phyloP scores from a whole-genome alignment of 306 rosid genomes.

The Heteromeles arbutifolia region DNA sequence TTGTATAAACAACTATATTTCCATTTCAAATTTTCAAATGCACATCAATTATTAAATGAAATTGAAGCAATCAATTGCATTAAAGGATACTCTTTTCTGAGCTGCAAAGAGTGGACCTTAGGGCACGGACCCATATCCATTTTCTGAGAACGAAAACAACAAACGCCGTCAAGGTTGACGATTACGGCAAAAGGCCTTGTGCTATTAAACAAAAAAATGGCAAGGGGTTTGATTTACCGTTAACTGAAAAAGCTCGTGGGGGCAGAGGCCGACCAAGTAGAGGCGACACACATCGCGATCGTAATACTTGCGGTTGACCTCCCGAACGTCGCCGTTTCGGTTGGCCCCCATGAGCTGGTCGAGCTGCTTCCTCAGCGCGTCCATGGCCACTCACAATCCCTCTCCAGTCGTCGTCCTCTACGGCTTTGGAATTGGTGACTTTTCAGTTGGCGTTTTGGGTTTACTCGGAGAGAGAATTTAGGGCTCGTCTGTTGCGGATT shows the following conservation, averaged over 20 bases:
- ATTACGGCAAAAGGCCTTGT: neutral
- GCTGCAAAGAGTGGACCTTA: conserved; percentile 96
- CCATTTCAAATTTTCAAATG: neutral
- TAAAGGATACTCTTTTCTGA: conserved; percentile 96
- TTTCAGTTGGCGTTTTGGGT: neutral
- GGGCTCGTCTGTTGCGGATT: conserved; percentile 6
- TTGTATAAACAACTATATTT: neutral
- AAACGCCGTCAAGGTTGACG: neutral
- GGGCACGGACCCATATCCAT: conserved; percentile 99
- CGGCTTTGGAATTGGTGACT: neutral
- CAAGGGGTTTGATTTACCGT: conserved; percentile 40
- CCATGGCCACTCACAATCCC: conserved; percentile 42
- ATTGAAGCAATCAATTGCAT: neutral
- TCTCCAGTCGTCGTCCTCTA: neutral
- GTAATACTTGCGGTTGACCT: conserved; percentile 91
- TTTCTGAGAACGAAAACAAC: conserved; percentile 54
- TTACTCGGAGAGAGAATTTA: neutral
- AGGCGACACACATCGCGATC: conserved; percentile 97
- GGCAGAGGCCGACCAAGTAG: conserved; percentile 93
- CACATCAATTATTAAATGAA: neutral
- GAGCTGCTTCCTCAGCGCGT: conserved; percentile 93
- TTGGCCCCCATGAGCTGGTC: conserved; percentile 98
- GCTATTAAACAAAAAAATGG: neutral
- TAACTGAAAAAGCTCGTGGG: conserved; percentile 92
- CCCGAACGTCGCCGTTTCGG: conserved; percentile 96